Base-by-base conservation (phyloP, 306 rosid species). In the Citrullus colocynthis region DNA sequence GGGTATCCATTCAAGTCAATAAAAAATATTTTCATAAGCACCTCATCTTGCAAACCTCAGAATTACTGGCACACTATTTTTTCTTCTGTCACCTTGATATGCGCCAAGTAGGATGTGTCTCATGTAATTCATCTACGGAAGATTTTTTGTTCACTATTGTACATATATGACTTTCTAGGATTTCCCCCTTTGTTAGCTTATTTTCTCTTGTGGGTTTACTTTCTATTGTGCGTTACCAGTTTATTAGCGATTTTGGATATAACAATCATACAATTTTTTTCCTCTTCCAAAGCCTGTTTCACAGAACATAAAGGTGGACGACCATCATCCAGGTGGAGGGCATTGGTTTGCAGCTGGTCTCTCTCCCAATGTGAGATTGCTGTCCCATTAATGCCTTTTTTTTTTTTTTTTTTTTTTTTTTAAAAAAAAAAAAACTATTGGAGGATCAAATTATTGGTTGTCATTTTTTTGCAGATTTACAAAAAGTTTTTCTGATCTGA, bases 301-400 rank as follows among this genome's bases (percentile, higher is more conserved):
- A 82, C 98, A 96, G 81, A 89, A 85, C 80, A 78, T 96, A 63
- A 89, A 89, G 87, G 99, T 96, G 84, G 98, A 96, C 78, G 97
- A 93, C 83, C 97, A 92, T 91, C 97, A 96, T 82, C 98, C 98
- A 11, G 99, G 97, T 80, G 98, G 93, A 79, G 99, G 99, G 66
- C 99, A 96, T 84, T 96, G 99, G 99, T 96, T 96, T 89, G 98
- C 98, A 64, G 99, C 99, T 82, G 99, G 99, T 81, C 88, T 96
- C 86, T 96, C 99, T 70, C 99, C 99, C 7, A 96, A 92, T 78
- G 99, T 96, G 88, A 91, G 96, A 77, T 61, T 75, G 45, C 75
- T 84, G 80, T 75, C 63, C 60, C 69, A 71, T 71, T 41, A 72
- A 81, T 78, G 18, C 49, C 60, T 9, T 44, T 44, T 44, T 9